These are phyloP conservation scores for Dryas drummondii DNA, from an alignment of 306 rosid genomes.

Conservation along the genomic window DNA sequence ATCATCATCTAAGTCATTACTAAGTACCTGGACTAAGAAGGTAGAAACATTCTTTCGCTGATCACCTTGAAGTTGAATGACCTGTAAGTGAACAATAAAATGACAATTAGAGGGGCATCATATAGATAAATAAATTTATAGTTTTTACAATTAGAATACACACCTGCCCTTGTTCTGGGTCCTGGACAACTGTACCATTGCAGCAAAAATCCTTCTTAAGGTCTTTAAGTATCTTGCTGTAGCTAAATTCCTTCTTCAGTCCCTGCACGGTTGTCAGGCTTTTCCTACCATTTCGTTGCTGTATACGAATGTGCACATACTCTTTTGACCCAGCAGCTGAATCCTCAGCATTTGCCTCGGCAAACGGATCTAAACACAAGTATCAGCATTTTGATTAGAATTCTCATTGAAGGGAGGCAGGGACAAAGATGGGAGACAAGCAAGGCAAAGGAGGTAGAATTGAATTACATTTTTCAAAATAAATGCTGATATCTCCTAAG, in stretches of 20 bases:
- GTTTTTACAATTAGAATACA: background rate
- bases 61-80: constrained; percentile 30
- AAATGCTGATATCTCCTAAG: too few relatives aligned
- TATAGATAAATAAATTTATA: background rate
- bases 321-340: constrained; percentile 27
- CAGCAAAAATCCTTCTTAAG: constrained; percentile 23
- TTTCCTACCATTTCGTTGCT: constrained; percentile 21
- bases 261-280: constrained; percentile 30
- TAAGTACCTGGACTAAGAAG: constrained; percentile 16
- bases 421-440: background rate
- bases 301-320: constrained; percentile 27
- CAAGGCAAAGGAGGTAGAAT: too few relatives aligned
- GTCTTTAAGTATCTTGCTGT: constrained; percentile 18
- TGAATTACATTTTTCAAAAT: background rate
- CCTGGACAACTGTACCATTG: constrained; percentile 24
- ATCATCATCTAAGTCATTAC: background rate
- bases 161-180: constrained; percentile 22
- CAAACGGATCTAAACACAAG: constrained; percentile 22
- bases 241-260: constrained; percentile 25
- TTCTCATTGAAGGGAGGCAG: background rate
- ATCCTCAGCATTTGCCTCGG: constrained; percentile 28
- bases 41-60: constrained; percentile 21
- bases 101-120: background rate
- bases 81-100: background rate
- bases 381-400: background rate